Evolutionary conservation across 371 early-diverging fungal species (phyloP), one percentile per base, ranked within the genome.

Genomic region (Haplosporangium sp.): DNA sequence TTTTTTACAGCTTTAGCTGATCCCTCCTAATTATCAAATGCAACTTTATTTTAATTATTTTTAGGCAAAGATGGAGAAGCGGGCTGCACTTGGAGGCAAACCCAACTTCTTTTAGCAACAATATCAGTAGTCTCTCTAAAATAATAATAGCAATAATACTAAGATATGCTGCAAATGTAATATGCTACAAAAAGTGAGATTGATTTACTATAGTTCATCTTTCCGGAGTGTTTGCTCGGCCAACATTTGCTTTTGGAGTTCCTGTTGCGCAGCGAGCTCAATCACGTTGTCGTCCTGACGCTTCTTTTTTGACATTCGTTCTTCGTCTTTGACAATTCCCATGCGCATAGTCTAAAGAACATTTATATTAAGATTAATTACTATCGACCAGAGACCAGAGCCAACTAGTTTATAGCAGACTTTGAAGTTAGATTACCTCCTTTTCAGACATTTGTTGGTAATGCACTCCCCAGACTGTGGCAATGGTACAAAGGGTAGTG

Each of bases 381-480:
- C 11, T 10, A 13, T 45, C 10, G 45, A 45, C 9, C 10, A 13
- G 44, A 9, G 44, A n/a, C n/a, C n/a, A 27, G 27, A 27, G 27
- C 27, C 27, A 27, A 27, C 27, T 27, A 27, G 27, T 27, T 27
- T 27, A 27, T 27, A 84, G 47, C 82, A 79, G 58, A 71, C 83
- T 1, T 84, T 85, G 83, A 70, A 27, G 20, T 47, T 19, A 4
- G 4, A 44, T 40, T 62, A 74, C 81, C 81, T 81, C 81, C 35
- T 81, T 81, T 47, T 81, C 81, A 10, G 65, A 71, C 81, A 81
- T 81, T 81, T 81, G 81, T 44, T 81, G 81, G 60, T 74, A 81
- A 55, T 81, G 81, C 3, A 81, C 81, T 39, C 81, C 81, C 59
- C 65, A 74, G 13, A 81, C 81, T 15, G 61, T 67, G 20, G 75